phyloP scores from a whole-genome alignment of 345 rosid genomes.

The Cardiospermum halicacabum region DNA sequence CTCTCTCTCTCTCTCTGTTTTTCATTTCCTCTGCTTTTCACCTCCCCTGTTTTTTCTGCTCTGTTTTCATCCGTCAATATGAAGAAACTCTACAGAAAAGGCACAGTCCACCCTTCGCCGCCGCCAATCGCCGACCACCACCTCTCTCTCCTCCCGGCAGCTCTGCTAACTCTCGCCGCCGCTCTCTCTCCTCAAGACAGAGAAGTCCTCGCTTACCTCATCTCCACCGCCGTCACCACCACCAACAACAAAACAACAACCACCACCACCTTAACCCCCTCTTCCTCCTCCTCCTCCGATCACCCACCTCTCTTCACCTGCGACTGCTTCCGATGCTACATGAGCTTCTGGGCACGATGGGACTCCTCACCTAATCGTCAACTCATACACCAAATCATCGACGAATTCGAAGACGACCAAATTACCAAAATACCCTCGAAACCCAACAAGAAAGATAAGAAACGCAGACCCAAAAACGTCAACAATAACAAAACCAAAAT shows the following conservation, averaged over 20 bases:
- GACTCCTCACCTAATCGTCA: slow-evolving; percentile 76
- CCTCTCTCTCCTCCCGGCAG: slow-evolving; percentile 63
- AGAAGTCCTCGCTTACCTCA: slow-evolving; percentile 58
- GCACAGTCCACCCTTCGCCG: slow-evolving; percentile 73
- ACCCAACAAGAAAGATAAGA: slow-evolving; percentile 38
- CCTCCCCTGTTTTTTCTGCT: too few species aligned
- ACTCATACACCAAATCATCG: slow-evolving; percentile 75
- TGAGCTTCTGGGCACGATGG: slow-evolving; percentile 82
- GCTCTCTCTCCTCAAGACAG: slow-evolving; percentile 61
- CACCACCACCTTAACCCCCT: slow-evolving; percentile 1
- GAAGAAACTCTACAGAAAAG: slow-evolving; percentile 75
- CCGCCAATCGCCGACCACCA: slow-evolving; percentile 38
- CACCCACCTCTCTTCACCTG: slow-evolving; percentile 62
- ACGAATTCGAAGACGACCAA: slow-evolving; percentile 58
- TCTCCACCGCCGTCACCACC: slow-evolving; percentile 22
- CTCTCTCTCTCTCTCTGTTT: neutral
- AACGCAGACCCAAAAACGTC: slow-evolving; percentile 37
- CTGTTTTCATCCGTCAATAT: slow-evolving; percentile 24
- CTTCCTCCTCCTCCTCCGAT: slow-evolving; percentile 3
- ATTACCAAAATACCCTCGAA: slow-evolving; percentile 16
- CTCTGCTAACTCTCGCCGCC: slow-evolving; percentile 59
- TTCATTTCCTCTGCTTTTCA: neutral
- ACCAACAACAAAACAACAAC: slow-evolving; percentile 1
- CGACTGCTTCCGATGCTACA: slow-evolving; percentile 74
- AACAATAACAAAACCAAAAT: too few species aligned